Percentiles rank a stretch among this genome's conserved stretches.
phyloP scores from a whole-genome alignment of 148 eudicot species.

The Talinum fruticosum region DNA sequence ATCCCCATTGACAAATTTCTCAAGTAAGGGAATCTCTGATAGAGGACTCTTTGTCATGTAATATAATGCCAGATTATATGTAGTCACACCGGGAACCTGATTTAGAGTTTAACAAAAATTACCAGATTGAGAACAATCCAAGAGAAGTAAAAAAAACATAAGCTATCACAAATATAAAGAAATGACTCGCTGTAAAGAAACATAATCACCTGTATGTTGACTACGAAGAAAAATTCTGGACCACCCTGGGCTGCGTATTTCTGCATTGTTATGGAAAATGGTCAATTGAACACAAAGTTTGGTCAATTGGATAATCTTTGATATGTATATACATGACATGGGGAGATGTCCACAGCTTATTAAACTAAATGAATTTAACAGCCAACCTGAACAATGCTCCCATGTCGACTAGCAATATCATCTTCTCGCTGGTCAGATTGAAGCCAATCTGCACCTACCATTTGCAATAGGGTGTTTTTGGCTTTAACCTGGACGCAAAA shows the following conservation, averaged over 20 bases:
- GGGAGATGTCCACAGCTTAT: background rate
- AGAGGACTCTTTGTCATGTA: slow-evolving; percentile 57
- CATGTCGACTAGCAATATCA: slow-evolving; percentile 55
- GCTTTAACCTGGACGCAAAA: slow-evolving; percentile 41
- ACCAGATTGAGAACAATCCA: background rate
- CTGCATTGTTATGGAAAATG: slow-evolving; percentile 30
- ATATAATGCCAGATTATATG: slow-evolving; percentile 45
- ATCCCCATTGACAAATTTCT: slow-evolving; percentile 59
- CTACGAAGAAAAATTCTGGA: slow-evolving; percentile 62
- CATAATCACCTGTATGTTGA: slow-evolving; percentile 53
- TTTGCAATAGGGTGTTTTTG: slow-evolving; percentile 49
- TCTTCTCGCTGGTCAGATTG: slow-evolving; percentile 65
- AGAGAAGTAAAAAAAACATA: background rate
- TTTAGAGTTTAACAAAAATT: background rate
- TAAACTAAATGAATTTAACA: background rate
- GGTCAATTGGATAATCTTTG: background rate
- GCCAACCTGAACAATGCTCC: slow-evolving; percentile 57
- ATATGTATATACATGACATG: background rate
- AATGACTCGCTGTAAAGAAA: background rate
- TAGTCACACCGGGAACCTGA: slow-evolving; percentile 61
- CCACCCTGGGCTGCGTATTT: slow-evolving; percentile 63
- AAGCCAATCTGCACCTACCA: slow-evolving; percentile 63
- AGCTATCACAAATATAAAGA: background rate
- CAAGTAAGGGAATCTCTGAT: slow-evolving; percentile 43
- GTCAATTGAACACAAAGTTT: no score